Percentiles rank a stretch among this genome's conserved stretches.
Conservation (phyloP, 352 stramenopile genomes). For the Blastocystis sp. region DNA sequence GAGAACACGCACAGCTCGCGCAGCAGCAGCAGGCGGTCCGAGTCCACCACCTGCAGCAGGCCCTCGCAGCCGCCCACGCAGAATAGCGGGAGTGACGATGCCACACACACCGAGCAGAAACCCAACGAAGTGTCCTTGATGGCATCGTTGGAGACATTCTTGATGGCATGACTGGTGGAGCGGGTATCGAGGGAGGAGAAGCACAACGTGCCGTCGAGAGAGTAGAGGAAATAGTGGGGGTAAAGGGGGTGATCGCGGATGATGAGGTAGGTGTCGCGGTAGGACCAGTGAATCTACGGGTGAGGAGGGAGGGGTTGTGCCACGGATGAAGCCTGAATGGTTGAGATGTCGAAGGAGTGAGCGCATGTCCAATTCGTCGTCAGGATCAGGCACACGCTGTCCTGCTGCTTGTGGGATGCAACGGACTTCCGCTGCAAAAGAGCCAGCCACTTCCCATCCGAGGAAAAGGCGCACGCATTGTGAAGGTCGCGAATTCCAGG, state of each 20-base stretch:
- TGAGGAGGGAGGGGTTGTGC: not conserved
- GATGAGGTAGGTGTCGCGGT: slow-evolving; percentile 16
- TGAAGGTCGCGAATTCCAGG: slow-evolving; percentile 30
- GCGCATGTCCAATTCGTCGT: slow-evolving; percentile 30
- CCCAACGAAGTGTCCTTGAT: not conserved
- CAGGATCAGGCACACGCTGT: slow-evolving; percentile 18
- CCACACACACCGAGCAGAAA: not conserved
- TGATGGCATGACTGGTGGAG: too few species aligned
- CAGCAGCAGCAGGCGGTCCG: not conserved
- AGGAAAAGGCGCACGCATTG: slow-evolving; percentile 30
- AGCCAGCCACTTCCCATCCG: slow-evolving; percentile 54
- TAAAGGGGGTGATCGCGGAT: slow-evolving; percentile 38
- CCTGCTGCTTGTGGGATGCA: not conserved
- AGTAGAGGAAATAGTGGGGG: slow-evolving; percentile 13
- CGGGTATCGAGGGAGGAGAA: not conserved
- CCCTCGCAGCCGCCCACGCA: slow-evolving; percentile 23
- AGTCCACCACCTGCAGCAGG: not conserved
- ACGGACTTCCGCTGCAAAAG: slow-evolving; percentile 3
- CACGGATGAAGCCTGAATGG: not conserved
- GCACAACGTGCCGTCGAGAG: slow-evolving; percentile 4
- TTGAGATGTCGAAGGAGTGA: not conserved
- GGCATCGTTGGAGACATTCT: not conserved
- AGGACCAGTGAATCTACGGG: slow-evolving; percentile 17
- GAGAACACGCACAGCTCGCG: slow-evolving; percentile 28
- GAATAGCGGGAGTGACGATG: not conserved